These are phyloP conservation scores for Kurtzmaniella natalensis DNA, from an alignment of 1,139 yeast species.

Conservation along the genomic window DNA sequence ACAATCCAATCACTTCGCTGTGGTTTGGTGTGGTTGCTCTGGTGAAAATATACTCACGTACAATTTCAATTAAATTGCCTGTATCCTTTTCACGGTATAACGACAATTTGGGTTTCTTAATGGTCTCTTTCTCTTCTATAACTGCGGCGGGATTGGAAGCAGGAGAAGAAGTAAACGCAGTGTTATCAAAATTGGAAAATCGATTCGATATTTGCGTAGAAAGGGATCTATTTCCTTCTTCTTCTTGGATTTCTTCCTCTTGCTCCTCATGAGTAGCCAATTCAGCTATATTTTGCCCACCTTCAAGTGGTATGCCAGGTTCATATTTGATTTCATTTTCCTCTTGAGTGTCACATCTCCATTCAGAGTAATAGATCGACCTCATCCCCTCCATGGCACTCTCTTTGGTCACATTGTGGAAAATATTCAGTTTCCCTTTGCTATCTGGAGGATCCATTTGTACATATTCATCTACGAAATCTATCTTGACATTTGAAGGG, in stretches of 20 bases:
- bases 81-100: conserved; percentile 1
- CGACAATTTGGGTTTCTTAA: too few species aligned
- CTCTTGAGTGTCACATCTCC: not conserved
- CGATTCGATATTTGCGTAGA: too few species aligned
- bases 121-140: too few species aligned
- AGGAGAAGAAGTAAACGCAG: too few species aligned
- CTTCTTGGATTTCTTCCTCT: not conserved
- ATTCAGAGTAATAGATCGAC: not conserved
- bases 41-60: not conserved
- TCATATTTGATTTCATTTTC: not conserved
- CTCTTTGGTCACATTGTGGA: not conserved
- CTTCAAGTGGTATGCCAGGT: not conserved
- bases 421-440: not conserved
- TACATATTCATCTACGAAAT: conserved; percentile 33
- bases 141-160: too few species aligned
- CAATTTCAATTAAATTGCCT: conserved; percentile 10
- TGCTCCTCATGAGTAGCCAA: not conserved
- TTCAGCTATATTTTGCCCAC: not conserved
- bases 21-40: conserved; percentile 15
- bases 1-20: conserved; percentile 19
- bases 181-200: too few species aligned
- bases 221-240: too few species aligned
- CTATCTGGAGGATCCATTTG: conserved; percentile 11
- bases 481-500: conserved; percentile 34
- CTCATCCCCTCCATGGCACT: not conserved